Evolutionary conservation across 108 stramenopile species (phyloP).

Genomic region (Cyclostephanos tholiformis): DNA sequence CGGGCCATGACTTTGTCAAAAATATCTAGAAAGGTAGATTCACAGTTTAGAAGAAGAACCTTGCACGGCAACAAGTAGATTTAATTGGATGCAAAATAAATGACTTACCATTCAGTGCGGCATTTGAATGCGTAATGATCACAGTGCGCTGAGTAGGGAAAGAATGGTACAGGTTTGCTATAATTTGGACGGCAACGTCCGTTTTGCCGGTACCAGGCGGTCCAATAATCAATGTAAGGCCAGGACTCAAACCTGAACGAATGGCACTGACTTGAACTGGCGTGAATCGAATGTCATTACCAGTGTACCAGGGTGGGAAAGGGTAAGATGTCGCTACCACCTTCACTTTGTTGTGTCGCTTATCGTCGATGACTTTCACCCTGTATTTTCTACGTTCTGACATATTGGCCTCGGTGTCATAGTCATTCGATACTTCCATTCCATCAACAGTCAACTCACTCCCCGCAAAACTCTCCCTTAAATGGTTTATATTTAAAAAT

Average conservation of each 20-base stretch:
- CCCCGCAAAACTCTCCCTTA: constrained; percentile 70
- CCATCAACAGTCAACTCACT: constrained; percentile 51
- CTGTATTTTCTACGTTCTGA: constrained; percentile 56
- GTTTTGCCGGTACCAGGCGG: constrained; percentile 90
- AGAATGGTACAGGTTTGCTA: constrained; percentile 92
- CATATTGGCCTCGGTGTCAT: constrained; percentile 15
- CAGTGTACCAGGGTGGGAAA: constrained; percentile 46
- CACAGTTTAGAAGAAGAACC: neutral
- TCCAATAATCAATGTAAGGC: constrained; percentile 93
- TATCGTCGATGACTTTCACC: constrained; percentile 52
- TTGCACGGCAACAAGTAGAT: neutral
- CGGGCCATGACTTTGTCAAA: constrained; percentile 96
- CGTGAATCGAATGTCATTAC: constrained; percentile 94
- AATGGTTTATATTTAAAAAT: constrained; percentile 77
- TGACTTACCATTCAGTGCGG: constrained; percentile 87
- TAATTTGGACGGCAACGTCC: constrained; percentile 96
- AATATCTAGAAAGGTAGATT: constrained; percentile 49
- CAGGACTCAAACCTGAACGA: constrained; percentile 91
- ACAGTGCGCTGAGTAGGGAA: constrained; percentile 93
- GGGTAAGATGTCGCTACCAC: constrained; percentile 62
- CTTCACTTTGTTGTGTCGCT: constrained; percentile 18
- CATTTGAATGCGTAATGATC: constrained; percentile 97
- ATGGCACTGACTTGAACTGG: constrained; percentile 95
- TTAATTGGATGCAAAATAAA: neutral
- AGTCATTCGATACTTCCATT: constrained; percentile 12